Conservation (phyloP, 768 basidiomycete genomes). For the Holtermanniella nyarrowii region DNA sequence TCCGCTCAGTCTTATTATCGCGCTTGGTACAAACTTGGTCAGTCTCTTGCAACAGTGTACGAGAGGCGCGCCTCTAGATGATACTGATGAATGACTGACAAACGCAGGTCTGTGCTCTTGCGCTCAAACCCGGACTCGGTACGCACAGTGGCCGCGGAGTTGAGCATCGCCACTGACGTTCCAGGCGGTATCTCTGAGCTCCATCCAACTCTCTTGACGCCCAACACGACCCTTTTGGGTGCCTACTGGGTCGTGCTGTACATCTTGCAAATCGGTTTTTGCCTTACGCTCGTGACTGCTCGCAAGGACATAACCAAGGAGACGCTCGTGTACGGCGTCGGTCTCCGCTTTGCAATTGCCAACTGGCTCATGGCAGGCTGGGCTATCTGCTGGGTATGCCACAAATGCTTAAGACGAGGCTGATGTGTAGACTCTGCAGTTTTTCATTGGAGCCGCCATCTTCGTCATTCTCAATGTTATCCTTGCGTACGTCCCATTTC, state of each 20-base stretch:
- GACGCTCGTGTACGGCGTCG: conserved; percentile 68
- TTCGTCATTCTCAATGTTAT: conserved; percentile 61
- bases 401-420: not conserved
- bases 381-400: conserved; percentile 61
- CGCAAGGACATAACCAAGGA: conserved; percentile 69
- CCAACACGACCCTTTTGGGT: conserved; percentile 44
- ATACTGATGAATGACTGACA: conserved; percentile 68
- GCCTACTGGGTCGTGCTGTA: conserved; percentile 40
- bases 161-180: not conserved
- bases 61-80: not conserved
- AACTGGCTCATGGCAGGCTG: conserved; percentile 73
- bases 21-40: not conserved
- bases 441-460: conserved; percentile 66
- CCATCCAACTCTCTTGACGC: conserved; percentile 52
- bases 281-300: conserved; percentile 61
- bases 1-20: conserved; percentile 51
- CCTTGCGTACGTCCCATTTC: conserved; percentile 44
- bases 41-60: not conserved
- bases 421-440: conserved; percentile 53
- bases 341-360: conserved; percentile 59
- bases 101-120: conserved; percentile 56
- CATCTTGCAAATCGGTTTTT: conserved; percentile 56
- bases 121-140: conserved; percentile 59
- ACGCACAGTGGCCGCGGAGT: conserved; percentile 10
- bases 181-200: conserved; percentile 31